Evolutionary conservation across 495 filamentous ascomycete genomes (phyloP), one percentile per base, ranked within the genome.

Genomic region (Aspergillus indologenus): DNA sequence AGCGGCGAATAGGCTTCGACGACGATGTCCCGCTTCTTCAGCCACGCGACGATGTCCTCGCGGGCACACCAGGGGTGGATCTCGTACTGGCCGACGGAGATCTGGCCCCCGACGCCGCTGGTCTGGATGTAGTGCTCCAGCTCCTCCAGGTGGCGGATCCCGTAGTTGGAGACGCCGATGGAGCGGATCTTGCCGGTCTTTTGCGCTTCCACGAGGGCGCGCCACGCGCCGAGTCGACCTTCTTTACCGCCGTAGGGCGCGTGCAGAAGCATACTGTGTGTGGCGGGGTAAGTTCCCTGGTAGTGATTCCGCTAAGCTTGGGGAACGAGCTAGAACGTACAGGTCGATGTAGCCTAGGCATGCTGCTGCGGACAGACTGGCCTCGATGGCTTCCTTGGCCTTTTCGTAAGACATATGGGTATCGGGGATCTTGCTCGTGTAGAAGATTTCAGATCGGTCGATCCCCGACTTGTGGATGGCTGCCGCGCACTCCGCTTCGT

Each of bases 31-130:
- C 87, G 77, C 66, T 85, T 77, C 57, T 79, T 65, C 62, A 87
- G 87, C 88, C 92, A 96, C 50, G 84, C 78, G 12, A 85, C 85
- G 26, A 98, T 87, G 63, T 94, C 89, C 7, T 78, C 76, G 12
- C 92, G 79, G 3, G 84, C 77, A n/a, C 88, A 84, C 90, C 90
- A 96, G 0, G 92, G 92, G 67, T 98, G 93, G 18, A 97, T 75
- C 74, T 97, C 92, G 66, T 90, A 90, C 70, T 96, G 92, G 12
- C 89, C 90, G 8, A 96, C 89, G 52, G 84, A 86, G 65, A 97
- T 80, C 20, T 90, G 74, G 3, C 90, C 90, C 12, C 88, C 90
- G 54, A 81, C 85, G 8, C 87, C 89, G 61, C 81, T 79, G 68
- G 86, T 79, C 43, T 50, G 24, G 62, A 92, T 92, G 68, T 90